Percentiles rank a stretch among this genome's conserved stretches.
phyloP scores from a whole-genome alignment of 1,284 basidiomycete species.

The Veloporphyrellus conicus region DNA sequence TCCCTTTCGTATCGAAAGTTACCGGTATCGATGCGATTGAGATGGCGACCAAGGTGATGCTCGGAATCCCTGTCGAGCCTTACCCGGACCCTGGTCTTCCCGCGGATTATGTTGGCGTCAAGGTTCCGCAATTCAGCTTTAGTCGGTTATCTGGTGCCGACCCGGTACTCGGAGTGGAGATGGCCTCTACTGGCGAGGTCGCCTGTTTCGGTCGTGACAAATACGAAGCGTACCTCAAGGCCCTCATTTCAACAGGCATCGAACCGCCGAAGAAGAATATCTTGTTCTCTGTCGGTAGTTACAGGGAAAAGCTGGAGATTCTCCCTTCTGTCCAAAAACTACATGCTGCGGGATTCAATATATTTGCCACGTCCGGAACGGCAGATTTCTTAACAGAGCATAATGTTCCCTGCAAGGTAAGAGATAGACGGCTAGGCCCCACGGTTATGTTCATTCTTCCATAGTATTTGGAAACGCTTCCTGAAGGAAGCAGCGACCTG shows the following conservation, averaged over 20 bases:
- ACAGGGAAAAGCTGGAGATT: conserved; percentile 96
- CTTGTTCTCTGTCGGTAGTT: conserved; percentile 90
- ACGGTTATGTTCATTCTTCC: conserved; percentile 7
- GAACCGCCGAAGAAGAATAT: conserved; percentile 94
- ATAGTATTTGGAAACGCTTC: conserved; percentile 88
- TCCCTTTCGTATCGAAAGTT: conserved; percentile 99
- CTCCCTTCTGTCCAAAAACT: conserved; percentile 95
- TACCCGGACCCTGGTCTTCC: conserved; percentile 89
- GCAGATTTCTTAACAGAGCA: conserved; percentile 93
- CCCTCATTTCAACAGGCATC: conserved; percentile 94
- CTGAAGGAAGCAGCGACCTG: conserved; percentile 67
- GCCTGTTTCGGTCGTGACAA: conserved; percentile 98
- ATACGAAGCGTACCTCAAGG: conserved; percentile 98
- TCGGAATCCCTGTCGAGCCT: conserved; percentile 81
- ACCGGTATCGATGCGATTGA: conserved; percentile 97
- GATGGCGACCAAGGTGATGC: conserved; percentile 98
- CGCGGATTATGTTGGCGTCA: conserved; percentile 93
- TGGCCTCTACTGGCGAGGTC: conserved; percentile 99
- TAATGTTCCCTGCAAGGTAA: conserved; percentile 79
- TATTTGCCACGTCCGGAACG: conserved; percentile 96
- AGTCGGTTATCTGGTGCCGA: conserved; percentile 93
- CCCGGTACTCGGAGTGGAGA: conserved; percentile 98
- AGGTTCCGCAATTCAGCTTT: conserved; percentile 99
- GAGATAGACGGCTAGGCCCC: not conserved
- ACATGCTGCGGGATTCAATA: conserved; percentile 90